Conservation (phyloP, 768 basidiomycete genomes). For the Lentinula sp. region DNA sequence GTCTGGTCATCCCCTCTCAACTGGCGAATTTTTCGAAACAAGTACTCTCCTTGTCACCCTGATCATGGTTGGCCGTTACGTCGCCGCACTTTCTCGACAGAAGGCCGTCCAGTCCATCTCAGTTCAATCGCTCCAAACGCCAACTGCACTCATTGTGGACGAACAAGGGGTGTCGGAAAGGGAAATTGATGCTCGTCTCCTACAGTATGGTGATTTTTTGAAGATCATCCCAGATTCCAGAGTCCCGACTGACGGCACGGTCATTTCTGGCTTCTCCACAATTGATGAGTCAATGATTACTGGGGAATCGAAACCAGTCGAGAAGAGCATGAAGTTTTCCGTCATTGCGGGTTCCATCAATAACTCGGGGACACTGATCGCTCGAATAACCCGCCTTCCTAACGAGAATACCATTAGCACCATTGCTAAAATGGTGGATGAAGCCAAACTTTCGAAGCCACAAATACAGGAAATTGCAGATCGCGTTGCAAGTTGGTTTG, state of each 20-base stretch:
- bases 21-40: constrained; percentile 36
- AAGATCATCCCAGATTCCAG: constrained; percentile 25
- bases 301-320: constrained; percentile 32
- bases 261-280: constrained; percentile 26
- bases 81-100: constrained; percentile 30
- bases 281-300: constrained; percentile 39
- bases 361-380: constrained; percentile 24
- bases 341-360: constrained; percentile 36
- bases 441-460: constrained; percentile 30
- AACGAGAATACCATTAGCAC: constrained; percentile 35
- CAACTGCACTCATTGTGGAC: constrained; percentile 23
- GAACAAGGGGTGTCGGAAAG: neutral
- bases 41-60: constrained; percentile 34
- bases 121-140: constrained; percentile 27
- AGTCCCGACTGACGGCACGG: constrained; percentile 33
- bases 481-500: constrained; percentile 38
- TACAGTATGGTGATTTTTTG: constrained; percentile 30
- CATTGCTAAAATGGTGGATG: constrained; percentile 26
- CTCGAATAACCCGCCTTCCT: constrained; percentile 27
- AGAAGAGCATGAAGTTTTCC: constrained; percentile 23
- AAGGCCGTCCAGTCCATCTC: constrained; percentile 25
- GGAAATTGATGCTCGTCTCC: constrained; percentile 15
- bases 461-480: constrained; percentile 44
- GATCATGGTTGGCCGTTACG: constrained; percentile 32
- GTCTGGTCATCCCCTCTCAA: constrained; percentile 19